Evolutionary conservation across 129 eudicot genomes (phyloP).

Genomic region (Pittosporum tobira): DNA sequence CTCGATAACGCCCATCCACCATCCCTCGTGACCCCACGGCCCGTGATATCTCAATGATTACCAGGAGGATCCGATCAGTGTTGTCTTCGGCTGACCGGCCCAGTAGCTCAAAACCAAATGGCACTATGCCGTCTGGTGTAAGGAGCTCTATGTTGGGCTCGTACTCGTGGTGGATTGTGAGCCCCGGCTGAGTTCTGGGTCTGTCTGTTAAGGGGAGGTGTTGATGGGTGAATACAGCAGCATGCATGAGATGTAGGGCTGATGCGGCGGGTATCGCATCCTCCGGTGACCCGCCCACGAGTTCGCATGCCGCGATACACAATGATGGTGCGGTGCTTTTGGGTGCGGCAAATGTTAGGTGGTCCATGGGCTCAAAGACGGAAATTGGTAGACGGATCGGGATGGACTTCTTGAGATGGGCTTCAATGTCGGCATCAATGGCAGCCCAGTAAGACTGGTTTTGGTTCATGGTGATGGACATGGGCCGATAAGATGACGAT

Average conservation of each 20-base stretch:
- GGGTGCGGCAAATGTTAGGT: conserved; percentile 51
- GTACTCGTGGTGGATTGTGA: conserved; percentile 17
- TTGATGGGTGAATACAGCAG: conserved; percentile 35
- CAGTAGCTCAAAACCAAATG: conserved; percentile 55
- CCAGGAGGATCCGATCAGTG: conserved; percentile 27
- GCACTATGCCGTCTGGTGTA: conserved; percentile 46
- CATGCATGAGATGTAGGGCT: conserved; percentile 62
- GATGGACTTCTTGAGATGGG: conserved; percentile 40
- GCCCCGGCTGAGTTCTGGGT: conserved; percentile 2
- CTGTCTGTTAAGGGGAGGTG: conserved; percentile 23
- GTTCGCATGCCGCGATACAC: conserved; percentile 69
- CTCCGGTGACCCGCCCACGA: conserved; percentile 42
- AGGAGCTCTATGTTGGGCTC: conserved; percentile 49
- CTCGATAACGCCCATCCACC: conserved; percentile 22
- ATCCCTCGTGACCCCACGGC: conserved; percentile 41
- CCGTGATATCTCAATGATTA: conserved; percentile 38
- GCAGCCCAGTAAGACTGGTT: conserved; percentile 36
- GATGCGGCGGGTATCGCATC: conserved; percentile 56
- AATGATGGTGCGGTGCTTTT: conserved; percentile 38
- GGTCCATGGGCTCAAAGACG: conserved; percentile 64
- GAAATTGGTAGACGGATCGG: conserved; percentile 31
- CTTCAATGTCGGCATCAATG: conserved; percentile 34
- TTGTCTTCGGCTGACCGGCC: conserved; percentile 20
- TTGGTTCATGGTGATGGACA: conserved; percentile 13
- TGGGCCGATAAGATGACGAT: not conserved